Percentiles rank a stretch among this genome's conserved stretches.
These are phyloP conservation scores for Leptographium flavum DNA, from an alignment of 2,329 filamentous ascomycete species.

Conservation along the genomic window DNA sequence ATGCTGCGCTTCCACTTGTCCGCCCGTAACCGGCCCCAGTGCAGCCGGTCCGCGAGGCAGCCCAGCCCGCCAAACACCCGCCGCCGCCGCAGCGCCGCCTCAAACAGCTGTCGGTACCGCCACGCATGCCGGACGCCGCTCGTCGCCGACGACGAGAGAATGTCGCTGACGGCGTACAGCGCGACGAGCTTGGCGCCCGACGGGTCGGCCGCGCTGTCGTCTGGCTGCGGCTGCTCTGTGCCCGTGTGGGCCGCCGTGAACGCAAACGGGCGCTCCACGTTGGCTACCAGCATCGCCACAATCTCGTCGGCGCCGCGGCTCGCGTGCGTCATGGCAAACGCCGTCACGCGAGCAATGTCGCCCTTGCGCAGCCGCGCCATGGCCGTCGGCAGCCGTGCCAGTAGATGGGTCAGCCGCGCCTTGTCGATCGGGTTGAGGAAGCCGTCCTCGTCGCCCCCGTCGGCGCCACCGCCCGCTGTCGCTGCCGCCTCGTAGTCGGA, in stretches of 20 bases:
- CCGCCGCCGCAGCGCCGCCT: constrained; percentile 51
- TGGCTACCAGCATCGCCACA: constrained; percentile 74
- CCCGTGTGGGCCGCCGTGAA: constrained; percentile 52
- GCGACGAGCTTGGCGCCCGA: constrained; percentile 65
- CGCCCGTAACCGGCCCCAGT: constrained; percentile 68
- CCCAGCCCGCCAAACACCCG: constrained; percentile 66
- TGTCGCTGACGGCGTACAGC: constrained; percentile 64
- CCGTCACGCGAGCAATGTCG: constrained; percentile 72
- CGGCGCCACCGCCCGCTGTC: constrained; percentile 11
- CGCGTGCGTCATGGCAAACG: constrained; percentile 80
- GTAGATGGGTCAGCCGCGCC: constrained; percentile 67
- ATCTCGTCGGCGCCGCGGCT: constrained; percentile 78
- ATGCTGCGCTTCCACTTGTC: constrained; percentile 78
- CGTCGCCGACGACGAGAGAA: constrained; percentile 62
- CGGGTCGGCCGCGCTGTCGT: constrained; percentile 35
- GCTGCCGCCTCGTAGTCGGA: constrained; percentile 46
- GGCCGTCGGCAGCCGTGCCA: constrained; percentile 68
- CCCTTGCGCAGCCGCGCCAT: constrained; percentile 65
- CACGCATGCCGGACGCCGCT: constrained; percentile 72
- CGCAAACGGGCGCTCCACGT: constrained; percentile 64
- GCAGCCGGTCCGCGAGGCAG: constrained; percentile 52
- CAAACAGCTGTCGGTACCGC: constrained; percentile 60
- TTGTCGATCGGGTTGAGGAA: constrained; percentile 76
- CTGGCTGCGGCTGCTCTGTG: constrained; percentile 12
- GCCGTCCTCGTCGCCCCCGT: constrained; percentile 31